These are phyloP conservation scores for Collybiopsis confluens DNA, from an alignment of 768 basidiomycete genomes.

Conservation along the genomic window DNA sequence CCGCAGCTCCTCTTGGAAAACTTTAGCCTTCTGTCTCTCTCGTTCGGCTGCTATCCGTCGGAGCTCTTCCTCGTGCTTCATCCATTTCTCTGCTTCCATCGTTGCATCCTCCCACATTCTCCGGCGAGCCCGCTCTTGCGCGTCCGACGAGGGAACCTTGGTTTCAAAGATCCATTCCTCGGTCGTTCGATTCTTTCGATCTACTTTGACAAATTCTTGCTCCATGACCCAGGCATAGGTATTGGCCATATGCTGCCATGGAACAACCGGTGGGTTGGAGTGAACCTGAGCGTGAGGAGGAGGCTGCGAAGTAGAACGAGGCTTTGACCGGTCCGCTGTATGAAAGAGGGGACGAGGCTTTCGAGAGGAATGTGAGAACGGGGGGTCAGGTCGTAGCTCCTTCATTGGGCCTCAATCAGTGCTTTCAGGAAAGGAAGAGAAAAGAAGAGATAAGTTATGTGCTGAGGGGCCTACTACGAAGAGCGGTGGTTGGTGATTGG, in stretches of 20 bases:
- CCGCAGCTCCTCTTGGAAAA: constrained; percentile 48
- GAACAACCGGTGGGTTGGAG: constrained; percentile 6
- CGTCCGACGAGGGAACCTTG: constrained; percentile 37
- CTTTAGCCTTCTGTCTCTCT: constrained; percentile 40
- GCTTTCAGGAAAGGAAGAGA: neutral
- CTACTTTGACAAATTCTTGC: constrained; percentile 42
- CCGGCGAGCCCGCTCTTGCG: constrained; percentile 23
- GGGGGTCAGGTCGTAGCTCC: neutral
- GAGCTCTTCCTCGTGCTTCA: constrained; percentile 43
- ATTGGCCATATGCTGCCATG: constrained; percentile 40
- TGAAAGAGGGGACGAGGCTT: neutral
- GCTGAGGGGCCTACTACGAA: neutral
- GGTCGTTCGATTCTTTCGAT: constrained; percentile 44
- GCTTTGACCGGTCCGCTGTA: neutral
- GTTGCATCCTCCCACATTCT: constrained; percentile 50
- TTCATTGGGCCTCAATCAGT: neutral
- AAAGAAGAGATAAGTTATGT: neutral
- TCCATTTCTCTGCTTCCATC: constrained; percentile 49
- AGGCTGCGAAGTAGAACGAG: constrained; percentile 2
- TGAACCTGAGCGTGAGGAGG: neutral
- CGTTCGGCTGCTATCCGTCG: constrained; percentile 40
- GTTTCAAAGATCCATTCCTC: constrained; percentile 66
- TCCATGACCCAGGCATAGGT: constrained; percentile 50
- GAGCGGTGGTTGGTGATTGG: neutral
- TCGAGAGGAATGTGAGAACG: neutral